Evolutionary conservation across 305 asterid species (phyloP), one percentile per base, ranked within the genome.

Genomic region (Andrographis paniculata): DNA sequence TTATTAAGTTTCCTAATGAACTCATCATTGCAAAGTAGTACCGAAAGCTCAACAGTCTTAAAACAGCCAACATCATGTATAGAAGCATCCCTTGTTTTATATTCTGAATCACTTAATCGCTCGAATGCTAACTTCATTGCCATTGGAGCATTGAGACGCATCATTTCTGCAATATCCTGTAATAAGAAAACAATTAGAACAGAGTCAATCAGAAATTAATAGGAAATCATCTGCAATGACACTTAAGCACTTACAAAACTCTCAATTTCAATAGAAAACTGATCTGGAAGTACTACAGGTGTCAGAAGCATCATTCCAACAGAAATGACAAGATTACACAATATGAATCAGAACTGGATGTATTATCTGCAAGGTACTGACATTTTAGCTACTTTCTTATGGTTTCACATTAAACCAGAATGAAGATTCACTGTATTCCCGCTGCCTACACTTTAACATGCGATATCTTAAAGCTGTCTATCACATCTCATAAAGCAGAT

Each of bases 141-240:
- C 83, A 72, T 73, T 23, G 99, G 99, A 59, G 80, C 96, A 73
- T 91, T 81, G 27, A 91, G 83, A 31, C 87, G 95, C 70, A 91
- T 73, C 74, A 83, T 64, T 73, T 91, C 99, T 20, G 95, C 62
- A 46, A 86, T 76, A 67, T 65, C 78, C 97, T 91, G 73, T 53
- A 63, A 50, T 42, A 65, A 43, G 62, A 56, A 33, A 39, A 64
- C 33, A 45, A 39, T 2, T 40, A 42, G 60, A 23, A 19, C 33
- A 15, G 37, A 43, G 48, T 17, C 2, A 20, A 14, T n/a, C 40
- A 42, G 45, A 4, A 39, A 17, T 60, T 20, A 8, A 8, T n/a
- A 53, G 18, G 23, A 15, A 50, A 38, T 50, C 40, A 24, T 45
- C n/a, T 17, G 13, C 30, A 50, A 16, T 44, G 23, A 12, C 5